These are phyloP conservation scores for Neurospora sp. DNA, from an alignment of 495 filamentous ascomycete species.

Conservation along the genomic window DNA sequence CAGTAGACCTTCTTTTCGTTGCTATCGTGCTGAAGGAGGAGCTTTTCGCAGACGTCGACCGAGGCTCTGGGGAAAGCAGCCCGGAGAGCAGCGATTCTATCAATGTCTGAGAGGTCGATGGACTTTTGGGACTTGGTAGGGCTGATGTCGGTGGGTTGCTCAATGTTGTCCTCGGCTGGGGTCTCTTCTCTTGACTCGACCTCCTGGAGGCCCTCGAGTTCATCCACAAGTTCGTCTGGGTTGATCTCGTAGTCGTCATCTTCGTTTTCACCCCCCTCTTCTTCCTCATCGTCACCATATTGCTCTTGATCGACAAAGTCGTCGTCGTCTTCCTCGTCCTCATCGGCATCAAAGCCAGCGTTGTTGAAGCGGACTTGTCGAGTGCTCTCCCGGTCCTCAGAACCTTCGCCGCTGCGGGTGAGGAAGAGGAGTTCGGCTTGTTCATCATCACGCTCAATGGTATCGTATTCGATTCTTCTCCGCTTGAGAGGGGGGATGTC, in stretches of 20 bases:
- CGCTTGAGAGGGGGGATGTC: constrained; percentile 72
- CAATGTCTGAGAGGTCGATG: constrained; percentile 11
- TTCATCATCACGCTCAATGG: constrained; percentile 15
- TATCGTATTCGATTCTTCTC: constrained; percentile 40
- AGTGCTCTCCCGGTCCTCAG: constrained; percentile 17
- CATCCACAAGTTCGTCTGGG: constrained; percentile 9
- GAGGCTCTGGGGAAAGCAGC: constrained; percentile 25
- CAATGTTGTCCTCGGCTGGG: not conserved
- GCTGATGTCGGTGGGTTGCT: not conserved
- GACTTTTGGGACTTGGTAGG: not conserved
- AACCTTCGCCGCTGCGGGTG: constrained; percentile 26
- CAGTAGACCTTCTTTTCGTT: constrained; percentile 8
- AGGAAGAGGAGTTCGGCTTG: constrained; percentile 24
- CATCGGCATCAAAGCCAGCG: constrained; percentile 13
- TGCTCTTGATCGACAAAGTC: constrained; percentile 7
- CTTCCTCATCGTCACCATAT: constrained; percentile 8
- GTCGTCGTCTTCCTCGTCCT: constrained; percentile 9
- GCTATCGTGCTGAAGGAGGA: constrained; percentile 9
- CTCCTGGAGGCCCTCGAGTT: not conserved
- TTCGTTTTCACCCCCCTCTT: constrained; percentile 22
- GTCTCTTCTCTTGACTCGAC: not conserved
- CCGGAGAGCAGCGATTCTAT: constrained; percentile 24
- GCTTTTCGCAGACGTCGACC: constrained; percentile 17
- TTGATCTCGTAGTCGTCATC: constrained; percentile 11
- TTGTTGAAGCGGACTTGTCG: constrained; percentile 12